These are phyloP conservation scores for Tetrahymena malaccensis DNA, from an alignment of 73 alveolate genomes.

Conservation along the genomic window DNA sequence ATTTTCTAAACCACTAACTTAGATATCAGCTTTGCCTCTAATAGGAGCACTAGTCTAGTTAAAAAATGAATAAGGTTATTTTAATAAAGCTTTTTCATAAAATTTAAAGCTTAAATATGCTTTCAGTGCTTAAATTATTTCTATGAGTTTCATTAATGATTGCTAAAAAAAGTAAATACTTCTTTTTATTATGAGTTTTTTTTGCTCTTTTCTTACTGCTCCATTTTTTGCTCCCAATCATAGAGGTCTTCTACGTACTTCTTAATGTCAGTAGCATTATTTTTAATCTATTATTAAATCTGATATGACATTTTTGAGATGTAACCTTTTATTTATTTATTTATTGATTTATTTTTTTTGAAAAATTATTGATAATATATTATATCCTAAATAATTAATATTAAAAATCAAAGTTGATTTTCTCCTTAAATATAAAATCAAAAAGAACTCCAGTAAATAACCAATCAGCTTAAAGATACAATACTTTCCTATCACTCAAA, in stretches of 20 bases:
- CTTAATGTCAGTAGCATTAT: slow-evolving; percentile 7
- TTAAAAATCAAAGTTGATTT: not conserved
- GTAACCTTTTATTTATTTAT: not conserved
- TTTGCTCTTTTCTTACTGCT: not conserved
- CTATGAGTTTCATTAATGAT: not conserved
- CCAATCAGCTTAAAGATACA: not conserved
- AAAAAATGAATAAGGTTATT: too few species aligned
- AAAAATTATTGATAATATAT: not conserved
- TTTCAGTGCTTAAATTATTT: not conserved
- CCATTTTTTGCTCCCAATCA: slow-evolving; percentile 22
- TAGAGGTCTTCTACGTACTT: slow-evolving; percentile 24
- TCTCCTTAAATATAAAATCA: not conserved
- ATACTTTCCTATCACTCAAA: not conserved
- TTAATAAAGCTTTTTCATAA: too few species aligned
- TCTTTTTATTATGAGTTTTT: not conserved
- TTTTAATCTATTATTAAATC: slow-evolving; percentile 8
- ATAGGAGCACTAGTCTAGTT: slow-evolving; percentile 7
- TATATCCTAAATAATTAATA: not conserved
- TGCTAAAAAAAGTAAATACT: not conserved
- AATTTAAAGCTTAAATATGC: not conserved
- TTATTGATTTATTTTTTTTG: too few species aligned
- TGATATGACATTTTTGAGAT: not conserved
- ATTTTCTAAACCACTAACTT: not conserved
- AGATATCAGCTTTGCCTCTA: slow-evolving; percentile 5
- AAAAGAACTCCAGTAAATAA: not conserved